Conservation (phyloP, 257 asterid species). For the Solanum pinnatisectum region DNA sequence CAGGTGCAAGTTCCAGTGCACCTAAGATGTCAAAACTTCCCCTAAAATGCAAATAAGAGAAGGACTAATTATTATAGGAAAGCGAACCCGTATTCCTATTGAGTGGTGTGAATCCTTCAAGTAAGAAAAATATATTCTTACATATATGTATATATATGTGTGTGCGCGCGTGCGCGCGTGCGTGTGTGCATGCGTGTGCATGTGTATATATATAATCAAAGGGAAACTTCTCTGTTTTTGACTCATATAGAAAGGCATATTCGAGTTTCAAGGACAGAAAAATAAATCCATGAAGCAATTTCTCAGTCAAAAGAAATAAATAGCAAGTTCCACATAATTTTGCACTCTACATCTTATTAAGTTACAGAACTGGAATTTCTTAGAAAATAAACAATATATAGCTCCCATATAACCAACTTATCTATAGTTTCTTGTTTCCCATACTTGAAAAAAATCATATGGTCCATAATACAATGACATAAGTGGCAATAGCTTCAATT, state of each 20-base stretch:
- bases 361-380: neutral
- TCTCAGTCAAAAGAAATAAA: neutral
- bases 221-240: neutral
- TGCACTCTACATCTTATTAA: neutral
- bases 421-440: neutral
- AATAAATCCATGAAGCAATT: neutral
- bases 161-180: too few species aligned
- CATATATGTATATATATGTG: too few species aligned
- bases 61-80: neutral
- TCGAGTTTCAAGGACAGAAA: neutral
- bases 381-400: neutral
- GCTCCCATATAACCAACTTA: neutral
- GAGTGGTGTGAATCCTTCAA: neutral
- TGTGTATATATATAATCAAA: neutral
- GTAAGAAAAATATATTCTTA: neutral
- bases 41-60: slow-evolving; percentile 17
- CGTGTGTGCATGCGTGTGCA: neutral
- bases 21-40: slow-evolving; percentile 41
- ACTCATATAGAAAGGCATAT: neutral
- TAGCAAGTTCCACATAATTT: neutral
- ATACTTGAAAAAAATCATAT: neutral
- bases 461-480: neutral
- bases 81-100: neutral
- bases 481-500: neutral
- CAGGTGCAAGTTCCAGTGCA: neutral